Percentiles rank a stretch among this genome's conserved stretches.
phyloP scores from a whole-genome alignment of 768 basidiomycete genomes.

The Termitomyces sp. region DNA sequence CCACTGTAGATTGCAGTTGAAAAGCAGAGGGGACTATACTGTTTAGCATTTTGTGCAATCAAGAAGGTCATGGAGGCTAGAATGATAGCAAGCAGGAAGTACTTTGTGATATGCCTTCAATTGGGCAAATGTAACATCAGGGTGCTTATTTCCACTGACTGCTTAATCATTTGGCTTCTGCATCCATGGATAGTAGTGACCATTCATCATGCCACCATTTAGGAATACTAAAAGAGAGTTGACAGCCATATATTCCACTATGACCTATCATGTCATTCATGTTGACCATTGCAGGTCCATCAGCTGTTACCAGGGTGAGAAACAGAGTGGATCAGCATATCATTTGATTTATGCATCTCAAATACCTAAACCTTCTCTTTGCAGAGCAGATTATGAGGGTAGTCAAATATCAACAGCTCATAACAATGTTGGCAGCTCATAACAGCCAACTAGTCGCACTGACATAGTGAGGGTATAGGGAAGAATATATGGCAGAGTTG shows the following conservation, averaged over 20 bases:
- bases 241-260: slow-evolving; percentile 31
- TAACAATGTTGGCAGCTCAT: too few species aligned
- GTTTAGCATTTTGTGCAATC: too few species aligned
- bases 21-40: too few species aligned
- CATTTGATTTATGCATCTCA: slow-evolving; percentile 26
- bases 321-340: slow-evolving; percentile 19
- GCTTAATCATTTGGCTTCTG: slow-evolving; percentile 23
- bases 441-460: too few species aligned
- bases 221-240: slow-evolving; percentile 24
- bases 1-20: too few species aligned
- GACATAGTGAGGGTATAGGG: slow-evolving; percentile 20
- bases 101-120: slow-evolving; percentile 1
- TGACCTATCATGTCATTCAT: slow-evolving; percentile 31
- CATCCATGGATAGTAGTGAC: slow-evolving; percentile 23
- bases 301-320: slow-evolving; percentile 25
- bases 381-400: slow-evolving; percentile 13
- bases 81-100: background rate
- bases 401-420: too few species aligned
- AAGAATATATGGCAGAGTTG: slow-evolving; percentile 16
- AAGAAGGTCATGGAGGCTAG: slow-evolving; percentile 11
- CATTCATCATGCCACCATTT: slow-evolving; percentile 22
- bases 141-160: slow-evolving; percentile 20
- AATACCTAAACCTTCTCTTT: slow-evolving; percentile 25
- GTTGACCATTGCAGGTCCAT: slow-evolving; percentile 27
- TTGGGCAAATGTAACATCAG: slow-evolving; percentile 18